Percentiles rank a stretch among this genome's conserved stretches.
These are phyloP conservation scores for Volutella citrinella DNA, from an alignment of 2,329 filamentous ascomycete species.

Conservation along the genomic window DNA sequence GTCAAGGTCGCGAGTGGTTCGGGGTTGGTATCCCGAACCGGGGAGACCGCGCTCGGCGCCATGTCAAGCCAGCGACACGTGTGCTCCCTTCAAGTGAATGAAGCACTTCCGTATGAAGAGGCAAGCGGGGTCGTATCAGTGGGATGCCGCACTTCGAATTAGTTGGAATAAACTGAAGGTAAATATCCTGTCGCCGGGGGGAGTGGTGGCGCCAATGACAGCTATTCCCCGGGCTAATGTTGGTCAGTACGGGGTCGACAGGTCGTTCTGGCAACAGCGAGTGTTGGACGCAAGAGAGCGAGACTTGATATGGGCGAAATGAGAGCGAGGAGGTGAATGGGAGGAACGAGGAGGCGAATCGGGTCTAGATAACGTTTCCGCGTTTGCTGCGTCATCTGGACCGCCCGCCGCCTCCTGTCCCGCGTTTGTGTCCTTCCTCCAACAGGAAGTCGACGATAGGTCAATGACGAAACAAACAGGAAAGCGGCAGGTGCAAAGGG, in stretches of 20 bases:
- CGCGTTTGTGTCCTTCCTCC: constrained; percentile 16
- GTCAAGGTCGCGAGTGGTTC: constrained; percentile 52
- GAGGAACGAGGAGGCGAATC: constrained; percentile 13
- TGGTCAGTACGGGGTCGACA: too few species aligned
- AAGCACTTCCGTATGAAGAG: background rate
- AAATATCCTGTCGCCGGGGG: too few species aligned
- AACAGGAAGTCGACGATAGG: constrained; percentile 15
- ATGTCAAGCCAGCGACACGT: constrained; percentile 36
- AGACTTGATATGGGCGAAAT: too few species aligned
- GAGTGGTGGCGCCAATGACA: too few species aligned
- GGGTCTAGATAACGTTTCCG: too few species aligned
- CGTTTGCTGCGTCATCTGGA: constrained; percentile 16
- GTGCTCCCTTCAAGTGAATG: background rate
- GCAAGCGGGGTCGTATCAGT: too few species aligned
- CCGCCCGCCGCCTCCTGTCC: constrained; percentile 5
- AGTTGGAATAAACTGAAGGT: too few species aligned
- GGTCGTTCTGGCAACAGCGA: too few species aligned
- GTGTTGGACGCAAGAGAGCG: too few species aligned
- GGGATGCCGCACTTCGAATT: too few species aligned
- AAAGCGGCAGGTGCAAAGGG: constrained; percentile 7
- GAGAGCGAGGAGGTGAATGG: constrained; percentile 18
- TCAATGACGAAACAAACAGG: constrained; percentile 12
- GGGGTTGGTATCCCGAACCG: constrained; percentile 37
- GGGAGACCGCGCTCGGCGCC: constrained; percentile 55
- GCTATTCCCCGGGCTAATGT: too few species aligned